phyloP scores from a whole-genome alignment of 2,329 filamentous ascomycete genomes.

The Penicillium fuscoglaucum region DNA sequence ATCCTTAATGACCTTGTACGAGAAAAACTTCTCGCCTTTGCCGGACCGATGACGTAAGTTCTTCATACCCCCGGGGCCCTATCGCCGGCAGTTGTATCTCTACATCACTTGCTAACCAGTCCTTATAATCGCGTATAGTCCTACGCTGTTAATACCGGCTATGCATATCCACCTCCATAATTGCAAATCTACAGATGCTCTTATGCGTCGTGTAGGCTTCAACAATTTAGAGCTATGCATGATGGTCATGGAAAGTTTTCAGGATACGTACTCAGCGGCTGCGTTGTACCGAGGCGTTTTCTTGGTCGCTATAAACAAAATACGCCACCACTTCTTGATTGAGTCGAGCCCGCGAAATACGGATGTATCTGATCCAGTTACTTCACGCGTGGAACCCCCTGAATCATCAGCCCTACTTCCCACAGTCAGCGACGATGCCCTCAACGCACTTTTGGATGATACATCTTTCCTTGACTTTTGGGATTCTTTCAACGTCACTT shows the following conservation, averaged over 20 bases:
- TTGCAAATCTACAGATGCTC: constrained; percentile 26
- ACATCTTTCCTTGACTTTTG: constrained; percentile 28
- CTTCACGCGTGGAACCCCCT: not conserved
- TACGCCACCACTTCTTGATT: constrained; percentile 2
- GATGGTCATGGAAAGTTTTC: constrained; percentile 34
- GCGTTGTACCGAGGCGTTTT: constrained; percentile 31
- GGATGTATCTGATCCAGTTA: not conserved
- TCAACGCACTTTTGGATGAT: constrained; percentile 26
- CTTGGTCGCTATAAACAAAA: constrained; percentile 25
- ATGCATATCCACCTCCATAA: constrained; percentile 36
- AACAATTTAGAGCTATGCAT: constrained; percentile 36
- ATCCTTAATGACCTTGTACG: constrained; percentile 30
- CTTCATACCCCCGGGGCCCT: not conserved
- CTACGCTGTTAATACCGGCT: constrained; percentile 31
- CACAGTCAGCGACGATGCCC: constrained; percentile 1
- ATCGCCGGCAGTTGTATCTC: not conserved
- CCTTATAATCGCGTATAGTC: constrained; percentile 9
- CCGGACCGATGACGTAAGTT: constrained; percentile 32
- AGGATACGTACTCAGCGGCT: constrained; percentile 28
- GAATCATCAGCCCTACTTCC: not conserved
- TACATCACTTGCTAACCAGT: not conserved
- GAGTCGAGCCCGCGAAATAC: not conserved
- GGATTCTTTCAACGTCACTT: constrained; percentile 11
- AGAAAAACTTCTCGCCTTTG: constrained; percentile 25
- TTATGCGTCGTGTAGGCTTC: constrained; percentile 29